Base-by-base conservation (phyloP, 371 early-diverging fungal genomes). In the Sporodiniella umbellata region DNA sequence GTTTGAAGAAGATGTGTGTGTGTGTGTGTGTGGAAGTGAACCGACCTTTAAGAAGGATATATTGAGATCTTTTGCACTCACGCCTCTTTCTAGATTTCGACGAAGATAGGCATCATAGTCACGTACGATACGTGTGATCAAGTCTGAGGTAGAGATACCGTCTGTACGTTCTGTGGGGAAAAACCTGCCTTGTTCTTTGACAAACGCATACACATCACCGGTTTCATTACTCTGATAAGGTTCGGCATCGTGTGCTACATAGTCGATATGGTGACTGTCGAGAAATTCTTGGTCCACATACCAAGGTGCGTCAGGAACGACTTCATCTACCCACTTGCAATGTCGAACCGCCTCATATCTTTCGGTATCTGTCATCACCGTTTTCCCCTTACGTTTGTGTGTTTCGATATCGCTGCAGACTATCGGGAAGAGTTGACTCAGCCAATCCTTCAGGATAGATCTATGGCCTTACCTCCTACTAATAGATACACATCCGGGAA, bases 241-340 rank as follows among this genome's bases (percentile, higher is more conserved):
- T 11, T 93, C 85, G 52, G 93, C 97, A 71, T 99, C 99, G 66
- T 99, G 99, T 15, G 96, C 95, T n/a, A 99, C 97, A 70, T 89
- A 96, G 65, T 98, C 98, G 40, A 99, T 96, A 62, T 83, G 55
- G 58, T 99, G 90, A 59, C 82, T 48, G 60, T 92, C 89, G 8
- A 99, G 56, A 56, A 96, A 99, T 38, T 86, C 96, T 52, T 89
- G 87, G 33, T 82, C 85, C 37, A 96, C 81, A 25, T 87, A 64
- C 98, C 98, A 98, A 8, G 96, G 96, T 14, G 93, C 93, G 58
- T 88, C 78, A 38, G 78, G 78, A 40, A 98, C 70, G 42, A 98
- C 93, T 66, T 96, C 89, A 68, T 96, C 96, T 3, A 95, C 96
- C 94, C 96, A 96, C 72, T 86, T 85, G 71, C 98, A 98, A 60